Base-by-base conservation (phyloP, 1,284 basidiomycete species). In the Ustilago vetiveriae region DNA sequence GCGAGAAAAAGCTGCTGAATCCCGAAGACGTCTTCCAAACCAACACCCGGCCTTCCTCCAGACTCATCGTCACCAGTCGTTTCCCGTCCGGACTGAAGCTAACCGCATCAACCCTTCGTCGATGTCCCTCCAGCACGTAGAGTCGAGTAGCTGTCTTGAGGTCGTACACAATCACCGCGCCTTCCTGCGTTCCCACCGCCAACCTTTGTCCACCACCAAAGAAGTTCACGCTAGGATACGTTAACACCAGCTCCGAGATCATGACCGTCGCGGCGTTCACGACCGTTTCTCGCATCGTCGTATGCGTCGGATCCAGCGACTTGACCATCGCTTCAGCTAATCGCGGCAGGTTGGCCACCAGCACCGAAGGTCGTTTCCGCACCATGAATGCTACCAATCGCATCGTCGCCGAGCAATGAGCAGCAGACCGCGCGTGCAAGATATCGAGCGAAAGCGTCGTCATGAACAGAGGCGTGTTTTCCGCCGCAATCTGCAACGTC, bases 241-340 rank as follows among this genome's bases (percentile, higher is more conserved):
- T 51, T 19, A 17, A 39, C 92, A 90, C 82, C 90, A 91, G 47
- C 90, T 91, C 41, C 94, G 85, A 45, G 57, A 82, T 80, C 71
- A 98, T 96, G 70, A 97, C 92, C 0, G 94, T 98, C 0, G 93
- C 95, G 0, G 92, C 89, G 70, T 94, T 90, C 46, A 92, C 84
- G 2, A 98, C 90, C 1, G 91, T 90, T 40, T 96, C 92, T 14
- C 96, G 87, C 79, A 90, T 88, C 11, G 88, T 85, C 0, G 88
- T 91, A 10, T 89, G 86, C 74, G 92, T 94, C 11, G 95, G 96
- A 82, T 98, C 95, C 37, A 98, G 85, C 8, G 92, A 96, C 81
- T 94, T 96, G 21, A 98, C 94, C 1, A 99, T 93, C 1, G 94
- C 93, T 81, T 99, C 95, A 78, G 93, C 90, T 35, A 98, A 85